phyloP scores from a whole-genome alignment of 2,329 filamentous ascomycete genomes.

The Alternaria ethzedia region DNA sequence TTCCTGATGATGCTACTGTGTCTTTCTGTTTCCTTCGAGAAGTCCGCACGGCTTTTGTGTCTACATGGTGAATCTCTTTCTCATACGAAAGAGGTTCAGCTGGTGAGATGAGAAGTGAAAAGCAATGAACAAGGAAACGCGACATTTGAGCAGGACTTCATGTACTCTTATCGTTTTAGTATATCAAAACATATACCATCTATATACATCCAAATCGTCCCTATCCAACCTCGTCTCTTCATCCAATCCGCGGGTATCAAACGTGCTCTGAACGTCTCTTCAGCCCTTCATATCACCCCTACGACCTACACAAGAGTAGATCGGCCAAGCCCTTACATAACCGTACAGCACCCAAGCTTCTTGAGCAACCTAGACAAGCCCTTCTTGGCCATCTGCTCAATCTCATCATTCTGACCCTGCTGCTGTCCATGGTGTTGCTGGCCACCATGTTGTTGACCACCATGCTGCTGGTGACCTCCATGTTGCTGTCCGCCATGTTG shows the following conservation, averaged over 20 bases:
- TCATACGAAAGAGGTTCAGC: not conserved
- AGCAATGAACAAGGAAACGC: not conserved
- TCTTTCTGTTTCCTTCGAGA: not conserved
- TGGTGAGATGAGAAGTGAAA: not conserved
- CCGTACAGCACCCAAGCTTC: conserved; percentile 72
- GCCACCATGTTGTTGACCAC: not conserved
- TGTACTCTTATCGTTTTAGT: not conserved
- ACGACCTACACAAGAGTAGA: not conserved
- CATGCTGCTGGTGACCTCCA: conserved; percentile 23
- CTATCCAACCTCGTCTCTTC: not conserved
- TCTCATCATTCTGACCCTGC: conserved; percentile 58
- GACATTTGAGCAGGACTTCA: not conserved
- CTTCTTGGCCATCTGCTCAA: conserved; percentile 67
- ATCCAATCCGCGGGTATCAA: not conserved
- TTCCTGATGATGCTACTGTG: not conserved
- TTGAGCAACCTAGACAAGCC: conserved; percentile 65
- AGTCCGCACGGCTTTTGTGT: not conserved
- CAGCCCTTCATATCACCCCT: not conserved
- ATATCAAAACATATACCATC: not conserved
- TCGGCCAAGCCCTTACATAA: conserved; percentile 64
- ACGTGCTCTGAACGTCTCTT: not conserved
- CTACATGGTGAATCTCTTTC: not conserved
- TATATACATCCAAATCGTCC: not conserved
- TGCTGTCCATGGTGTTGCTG: conserved; percentile 45
- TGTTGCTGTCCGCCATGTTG: conserved; percentile 10